Evolutionary conservation across 2,329 filamentous ascomycete genomes (phyloP), one percentile per base, ranked within the genome.

Genomic region (Grosmannia serpens): DNA sequence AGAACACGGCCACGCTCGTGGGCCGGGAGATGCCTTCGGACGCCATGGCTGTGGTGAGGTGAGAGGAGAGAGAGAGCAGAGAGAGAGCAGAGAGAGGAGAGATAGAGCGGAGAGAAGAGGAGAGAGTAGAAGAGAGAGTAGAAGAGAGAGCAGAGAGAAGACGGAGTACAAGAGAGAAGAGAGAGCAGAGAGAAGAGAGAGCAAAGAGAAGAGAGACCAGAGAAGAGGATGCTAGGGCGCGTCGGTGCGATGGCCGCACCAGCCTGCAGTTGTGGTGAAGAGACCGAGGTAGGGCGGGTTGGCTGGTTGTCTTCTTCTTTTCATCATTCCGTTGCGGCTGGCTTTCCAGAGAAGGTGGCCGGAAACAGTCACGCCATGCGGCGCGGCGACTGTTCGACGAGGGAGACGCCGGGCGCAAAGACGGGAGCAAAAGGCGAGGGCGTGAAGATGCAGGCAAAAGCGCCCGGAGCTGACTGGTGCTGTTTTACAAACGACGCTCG

Each of bases 1-100:
- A 73, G 47, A 75, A 69, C 58, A 77, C 73, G 57, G 74, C 72
- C 68, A 76, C 69, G 67, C 79, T 82, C 49, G 72, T 64, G 17
- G 77, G 79, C 59, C 79, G 73, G 8, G 80, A 81, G 2, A 27
- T 3, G 51, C 27, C 33, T 26, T 71, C 66, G 38, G 75, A 26
- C 15, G 53, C 68, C 72, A 77, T 78, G 66, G 71, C 70, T 72
- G 63, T 29, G 38, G 27, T 9, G 15, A 33, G 20, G 17, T 6
- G 50, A 3, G 41, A 58, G 8, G 27, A 41, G 24, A 24, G n/a
- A 17, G 3, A n/a, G 35, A n/a, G 9, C 15, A 10, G n/a, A 24
- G 31, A 11, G 35, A 17, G 38, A 33, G 11, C 27, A 49, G 38
- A n/a, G 26, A 13, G 38, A 13, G 24, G 13, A 17, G 41, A 15